These are phyloP conservation scores for Russula sp. DNA, from an alignment of 768 basidiomycete species.

Conservation along the genomic window DNA sequence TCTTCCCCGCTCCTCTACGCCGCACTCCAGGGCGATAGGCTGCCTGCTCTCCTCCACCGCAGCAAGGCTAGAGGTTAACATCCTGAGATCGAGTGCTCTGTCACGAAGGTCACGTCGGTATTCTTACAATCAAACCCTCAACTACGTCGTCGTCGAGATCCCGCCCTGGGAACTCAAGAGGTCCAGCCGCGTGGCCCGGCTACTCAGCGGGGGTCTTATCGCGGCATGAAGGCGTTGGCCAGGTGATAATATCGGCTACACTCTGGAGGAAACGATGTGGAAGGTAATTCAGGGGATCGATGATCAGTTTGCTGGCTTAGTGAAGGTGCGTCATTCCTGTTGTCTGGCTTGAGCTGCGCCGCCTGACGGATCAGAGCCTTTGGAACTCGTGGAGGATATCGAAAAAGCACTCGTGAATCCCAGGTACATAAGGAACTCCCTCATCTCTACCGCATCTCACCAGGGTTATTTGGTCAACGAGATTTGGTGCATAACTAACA, in stretches of 20 bases:
- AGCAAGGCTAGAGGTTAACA: conserved; percentile 93
- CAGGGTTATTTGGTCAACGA: conserved; percentile 92
- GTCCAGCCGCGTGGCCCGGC: conserved; percentile 87
- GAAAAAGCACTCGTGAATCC: conserved; percentile 92
- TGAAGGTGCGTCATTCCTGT: conserved; percentile 47
- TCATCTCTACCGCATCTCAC: conserved; percentile 90
- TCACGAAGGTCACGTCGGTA: conserved; percentile 92
- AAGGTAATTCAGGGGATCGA: conserved; percentile 97
- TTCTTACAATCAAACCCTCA: conserved; percentile 97
- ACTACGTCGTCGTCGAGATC: conserved; percentile 97
- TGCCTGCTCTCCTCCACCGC: conserved; percentile 93
- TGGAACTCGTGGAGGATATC: conserved; percentile 87
- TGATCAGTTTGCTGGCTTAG: conserved; percentile 90
- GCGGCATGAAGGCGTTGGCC: conserved; percentile 98
- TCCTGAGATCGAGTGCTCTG: conserved; percentile 98
- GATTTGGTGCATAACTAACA: conserved; percentile 96
- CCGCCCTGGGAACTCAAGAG: conserved; percentile 99
- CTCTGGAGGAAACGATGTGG: conserved; percentile 97
- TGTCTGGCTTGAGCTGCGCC: not conserved
- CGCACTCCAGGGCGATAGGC: conserved; percentile 99
- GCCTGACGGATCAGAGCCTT: not conserved
- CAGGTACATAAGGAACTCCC: conserved; percentile 95
- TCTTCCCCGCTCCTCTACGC: conserved; percentile 91
- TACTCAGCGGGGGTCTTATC: conserved; percentile 51
- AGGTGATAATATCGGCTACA: conserved; percentile 98